Conservation (phyloP, 176 grass and related monocot species). For the Carex parvula region DNA sequence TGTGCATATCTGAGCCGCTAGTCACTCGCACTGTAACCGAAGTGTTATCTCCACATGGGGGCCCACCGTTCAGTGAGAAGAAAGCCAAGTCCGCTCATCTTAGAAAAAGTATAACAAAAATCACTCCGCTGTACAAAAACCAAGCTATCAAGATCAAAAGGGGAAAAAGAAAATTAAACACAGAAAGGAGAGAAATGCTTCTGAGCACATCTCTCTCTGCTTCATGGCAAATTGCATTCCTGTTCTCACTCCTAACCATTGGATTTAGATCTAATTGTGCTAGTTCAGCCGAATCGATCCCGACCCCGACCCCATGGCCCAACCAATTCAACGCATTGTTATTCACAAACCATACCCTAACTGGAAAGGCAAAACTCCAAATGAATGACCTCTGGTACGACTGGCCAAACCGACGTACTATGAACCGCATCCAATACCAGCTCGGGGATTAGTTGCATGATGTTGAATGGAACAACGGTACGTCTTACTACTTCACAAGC, state of each 20-base stretch:
- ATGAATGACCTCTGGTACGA: conserved; percentile 75
- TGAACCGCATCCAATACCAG: conserved; percentile 61
- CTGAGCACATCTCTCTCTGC: not conserved
- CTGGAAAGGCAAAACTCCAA: conserved; percentile 32
- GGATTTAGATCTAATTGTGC: not conserved
- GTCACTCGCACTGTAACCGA: too few species aligned
- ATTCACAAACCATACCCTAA: conserved; percentile 54
- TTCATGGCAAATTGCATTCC: not conserved
- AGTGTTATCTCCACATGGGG: too few species aligned
- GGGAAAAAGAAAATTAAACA: not conserved
- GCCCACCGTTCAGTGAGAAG: too few species aligned
- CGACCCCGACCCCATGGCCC: conserved; percentile 42
- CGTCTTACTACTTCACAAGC: conserved; percentile 55
- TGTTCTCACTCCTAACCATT: not conserved
- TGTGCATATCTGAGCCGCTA: too few species aligned
- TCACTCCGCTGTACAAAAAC: not conserved
- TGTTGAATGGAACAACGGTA: conserved; percentile 74
- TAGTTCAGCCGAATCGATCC: not conserved
- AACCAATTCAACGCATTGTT: conserved; percentile 70
- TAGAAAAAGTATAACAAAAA: too few species aligned
- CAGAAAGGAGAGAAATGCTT: not conserved
- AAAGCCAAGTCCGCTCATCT: too few species aligned
- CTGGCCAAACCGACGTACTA: conserved; percentile 59
- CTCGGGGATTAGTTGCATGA: conserved; percentile 52
- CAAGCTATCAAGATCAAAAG: not conserved